phyloP scores from a whole-genome alignment of 2,329 filamentous ascomycete species.

The Aspergillus felis region DNA sequence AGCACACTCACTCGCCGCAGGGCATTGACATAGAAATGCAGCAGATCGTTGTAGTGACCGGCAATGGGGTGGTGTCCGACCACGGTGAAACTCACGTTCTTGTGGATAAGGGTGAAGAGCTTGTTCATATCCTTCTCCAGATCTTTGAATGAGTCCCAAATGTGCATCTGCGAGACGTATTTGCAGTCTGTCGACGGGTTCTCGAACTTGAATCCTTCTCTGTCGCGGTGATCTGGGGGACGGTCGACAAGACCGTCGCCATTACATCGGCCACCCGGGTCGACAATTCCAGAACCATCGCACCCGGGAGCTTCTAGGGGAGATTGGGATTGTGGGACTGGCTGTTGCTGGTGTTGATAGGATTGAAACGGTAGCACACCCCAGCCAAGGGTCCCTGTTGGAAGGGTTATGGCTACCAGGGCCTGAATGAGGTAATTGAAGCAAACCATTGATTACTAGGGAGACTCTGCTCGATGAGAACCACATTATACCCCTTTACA shows the following conservation, averaged over 20 bases:
- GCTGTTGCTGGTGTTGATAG: conserved; percentile 1
- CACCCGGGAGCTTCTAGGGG: conserved; percentile 18
- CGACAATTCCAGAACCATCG: conserved; percentile 25
- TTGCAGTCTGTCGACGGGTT: conserved; percentile 29
- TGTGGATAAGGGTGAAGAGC: conserved; percentile 30
- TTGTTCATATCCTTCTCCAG: conserved; percentile 30
- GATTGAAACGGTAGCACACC: conserved; percentile 1
- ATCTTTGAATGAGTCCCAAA: conserved; percentile 30
- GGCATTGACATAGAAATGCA: conserved; percentile 34
- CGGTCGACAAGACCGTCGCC: conserved; percentile 24
- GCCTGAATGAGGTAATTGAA: conserved; percentile 11
- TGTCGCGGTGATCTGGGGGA: conserved; percentile 10
- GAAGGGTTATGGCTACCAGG: conserved; percentile 10
- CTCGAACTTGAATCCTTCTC: conserved; percentile 30
- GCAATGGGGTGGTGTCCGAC: conserved; percentile 32
- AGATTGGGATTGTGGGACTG: conserved; percentile 3
- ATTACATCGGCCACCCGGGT: conserved; percentile 24
- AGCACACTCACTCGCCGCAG: conserved; percentile 25
- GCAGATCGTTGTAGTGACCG: conserved; percentile 28
- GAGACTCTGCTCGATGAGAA: neutral
- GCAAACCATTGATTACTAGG: conserved; percentile 7
- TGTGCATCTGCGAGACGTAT: conserved; percentile 29
- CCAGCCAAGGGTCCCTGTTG: conserved; percentile 5
- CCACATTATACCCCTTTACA: neutral
- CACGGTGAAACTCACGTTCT: conserved; percentile 30